Percentiles rank a stretch among this genome's conserved stretches.
Conservation (phyloP, 169 alveolate genomes). For the Plasmodium gonderi region DNA sequence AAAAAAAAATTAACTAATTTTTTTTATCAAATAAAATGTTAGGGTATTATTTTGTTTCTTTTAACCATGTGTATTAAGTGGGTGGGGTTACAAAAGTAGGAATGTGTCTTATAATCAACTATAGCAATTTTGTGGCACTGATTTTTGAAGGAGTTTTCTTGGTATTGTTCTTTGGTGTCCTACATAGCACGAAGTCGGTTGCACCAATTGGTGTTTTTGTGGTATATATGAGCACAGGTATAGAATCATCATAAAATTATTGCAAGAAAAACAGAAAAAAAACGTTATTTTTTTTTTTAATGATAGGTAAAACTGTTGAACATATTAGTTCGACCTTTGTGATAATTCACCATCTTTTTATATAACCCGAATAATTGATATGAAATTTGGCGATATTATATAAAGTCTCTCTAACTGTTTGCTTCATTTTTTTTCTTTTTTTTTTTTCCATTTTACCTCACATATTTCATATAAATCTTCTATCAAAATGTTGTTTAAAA, state of each 20-base stretch:
- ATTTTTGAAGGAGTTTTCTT: conserved; percentile 65
- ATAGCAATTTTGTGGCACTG: conserved; percentile 59
- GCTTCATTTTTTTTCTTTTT: background rate
- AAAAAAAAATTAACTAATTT: background rate
- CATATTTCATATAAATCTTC: conserved; percentile 68
- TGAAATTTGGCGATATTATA: background rate
- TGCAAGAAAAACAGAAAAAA: background rate
- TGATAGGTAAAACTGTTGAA: background rate
- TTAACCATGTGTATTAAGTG: conserved; percentile 69
- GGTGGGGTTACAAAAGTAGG: conserved; percentile 65
- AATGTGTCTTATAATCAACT: conserved; percentile 64
- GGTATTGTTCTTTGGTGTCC: conserved; percentile 71
- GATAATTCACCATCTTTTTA: no score
- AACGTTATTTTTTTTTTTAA: background rate
- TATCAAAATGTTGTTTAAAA: conserved; percentile 26
- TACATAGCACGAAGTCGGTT: background rate
- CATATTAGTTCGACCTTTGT: no score
- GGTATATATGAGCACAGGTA: background rate
- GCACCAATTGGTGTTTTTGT: background rate
- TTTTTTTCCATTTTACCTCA: conserved; percentile 55
- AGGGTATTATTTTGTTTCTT: background rate
- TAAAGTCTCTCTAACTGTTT: no score
- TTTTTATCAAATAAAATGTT: background rate
- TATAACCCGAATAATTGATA: background rate
- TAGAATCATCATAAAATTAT: background rate